Evolutionary conservation across 257 asterid genomes (phyloP).

Genomic region (Penstemon davidsonii): DNA sequence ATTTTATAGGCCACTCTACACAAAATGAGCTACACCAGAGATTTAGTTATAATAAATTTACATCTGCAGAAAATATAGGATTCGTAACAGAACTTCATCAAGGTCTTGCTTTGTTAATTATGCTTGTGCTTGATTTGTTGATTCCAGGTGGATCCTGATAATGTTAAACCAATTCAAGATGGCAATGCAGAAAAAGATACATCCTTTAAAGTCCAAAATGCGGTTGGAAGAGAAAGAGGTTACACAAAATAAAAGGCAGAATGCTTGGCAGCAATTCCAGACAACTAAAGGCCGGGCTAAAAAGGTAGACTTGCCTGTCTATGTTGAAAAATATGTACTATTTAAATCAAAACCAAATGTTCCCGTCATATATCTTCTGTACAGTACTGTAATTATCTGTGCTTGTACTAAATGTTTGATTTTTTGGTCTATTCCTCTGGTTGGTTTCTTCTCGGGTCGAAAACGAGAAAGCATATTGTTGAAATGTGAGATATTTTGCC

Average conservation of each 20-base stretch:
- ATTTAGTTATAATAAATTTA: neutral
- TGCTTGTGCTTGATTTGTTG: constrained; percentile 24
- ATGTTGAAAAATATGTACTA: neutral
- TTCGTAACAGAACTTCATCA: neutral
- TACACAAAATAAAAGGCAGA: constrained; percentile 91
- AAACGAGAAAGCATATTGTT: constrained; percentile 96
- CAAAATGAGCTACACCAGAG: neutral
- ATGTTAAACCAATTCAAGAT: constrained; percentile 68
- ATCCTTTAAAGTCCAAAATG: constrained; percentile 92
- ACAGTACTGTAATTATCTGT: neutral
- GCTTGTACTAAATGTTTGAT: neutral
- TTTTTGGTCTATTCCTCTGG: constrained; percentile 38
- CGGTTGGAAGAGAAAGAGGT: constrained; percentile 90
- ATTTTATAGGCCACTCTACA: neutral
- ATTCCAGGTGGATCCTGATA: constrained; percentile 90
- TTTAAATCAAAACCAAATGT: neutral
- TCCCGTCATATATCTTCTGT: neutral
- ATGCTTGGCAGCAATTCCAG: constrained; percentile 98
- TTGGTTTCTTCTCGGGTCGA: constrained; percentile 95
- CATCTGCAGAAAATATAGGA: neutral
- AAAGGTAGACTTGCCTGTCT: constrained; percentile 51
- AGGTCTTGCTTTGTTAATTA: neutral
- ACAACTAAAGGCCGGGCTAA: constrained; percentile 87
- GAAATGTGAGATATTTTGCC: too few species aligned
- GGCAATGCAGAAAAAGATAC: constrained; percentile 73